Conservation (phyloP, 225 moss, liverwort and hornwort genomes). For the Polytrichum commune region DNA sequence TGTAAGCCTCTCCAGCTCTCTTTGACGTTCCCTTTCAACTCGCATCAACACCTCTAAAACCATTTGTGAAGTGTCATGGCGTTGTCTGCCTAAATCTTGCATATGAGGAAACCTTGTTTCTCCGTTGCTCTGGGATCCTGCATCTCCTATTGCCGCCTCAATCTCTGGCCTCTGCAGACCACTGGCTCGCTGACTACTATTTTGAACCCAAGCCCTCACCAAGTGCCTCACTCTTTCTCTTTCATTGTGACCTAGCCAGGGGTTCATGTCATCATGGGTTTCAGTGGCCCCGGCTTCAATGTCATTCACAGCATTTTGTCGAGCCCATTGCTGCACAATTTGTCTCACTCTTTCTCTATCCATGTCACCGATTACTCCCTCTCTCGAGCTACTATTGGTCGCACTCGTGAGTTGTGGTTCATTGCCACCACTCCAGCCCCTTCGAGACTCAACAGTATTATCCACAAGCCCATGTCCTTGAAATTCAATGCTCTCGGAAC, state of each 20-base stretch:
- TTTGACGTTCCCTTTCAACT: conserved; percentile 67
- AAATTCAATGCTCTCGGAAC: conserved; percentile 13
- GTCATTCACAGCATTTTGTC: conserved; percentile 44
- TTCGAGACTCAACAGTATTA: conserved; percentile 13
- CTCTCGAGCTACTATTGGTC: conserved; percentile 9
- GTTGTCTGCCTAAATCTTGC: conserved; percentile 34
- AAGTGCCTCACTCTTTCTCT: conserved; percentile 70
- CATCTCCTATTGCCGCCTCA: conserved; percentile 14
- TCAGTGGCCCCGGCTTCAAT: conserved; percentile 32
- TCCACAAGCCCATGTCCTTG: conserved; percentile 15
- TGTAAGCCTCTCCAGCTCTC: conserved; percentile 69
- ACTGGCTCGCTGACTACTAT: conserved; percentile 36
- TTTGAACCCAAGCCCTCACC: conserved; percentile 69
- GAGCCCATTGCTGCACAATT: conserved; percentile 67
- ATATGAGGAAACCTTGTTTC: conserved; percentile 19
- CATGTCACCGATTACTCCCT: conserved; percentile 29
- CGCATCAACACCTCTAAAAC: conserved; percentile 59
- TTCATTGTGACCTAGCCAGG: conserved; percentile 60
- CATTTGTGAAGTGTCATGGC: conserved; percentile 47
- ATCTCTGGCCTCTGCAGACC: conserved; percentile 14
- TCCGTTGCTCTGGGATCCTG: conserved; percentile 10
- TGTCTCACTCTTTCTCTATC: conserved; percentile 72
- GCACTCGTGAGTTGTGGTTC: conserved; percentile 19
- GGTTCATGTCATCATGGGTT: conserved; percentile 46
- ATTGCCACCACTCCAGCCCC: conserved; percentile 16